A percentile compares a stretch with the other conserved stretches of the same genome.
Conservation (phyloP, 345 rosid species). For the Syzygium aromaticum region DNA sequence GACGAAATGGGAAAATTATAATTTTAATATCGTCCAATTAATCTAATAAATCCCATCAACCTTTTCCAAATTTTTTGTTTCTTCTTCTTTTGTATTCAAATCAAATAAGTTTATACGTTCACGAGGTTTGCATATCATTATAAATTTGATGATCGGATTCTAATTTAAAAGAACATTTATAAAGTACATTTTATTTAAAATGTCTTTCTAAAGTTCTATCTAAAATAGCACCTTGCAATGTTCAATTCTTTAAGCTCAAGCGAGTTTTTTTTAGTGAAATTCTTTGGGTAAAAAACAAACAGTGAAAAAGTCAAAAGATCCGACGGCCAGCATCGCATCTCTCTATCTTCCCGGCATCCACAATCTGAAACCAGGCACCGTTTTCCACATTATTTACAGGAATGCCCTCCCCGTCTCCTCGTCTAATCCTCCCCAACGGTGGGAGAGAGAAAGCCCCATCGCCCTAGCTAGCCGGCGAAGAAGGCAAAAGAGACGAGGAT, state of each 20-base stretch:
- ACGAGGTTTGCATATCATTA: neutral
- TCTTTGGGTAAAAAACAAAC: neutral
- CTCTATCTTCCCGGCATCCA: neutral
- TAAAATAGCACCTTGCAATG: neutral
- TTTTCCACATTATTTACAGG: neutral
- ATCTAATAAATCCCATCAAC: neutral
- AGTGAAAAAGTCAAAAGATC: too few relatives aligned
- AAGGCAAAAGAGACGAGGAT: constrained; percentile 4
- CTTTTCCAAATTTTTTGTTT: neutral
- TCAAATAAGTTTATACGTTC: neutral
- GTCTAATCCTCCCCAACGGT: neutral
- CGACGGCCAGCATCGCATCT: neutral
- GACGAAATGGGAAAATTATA: too few relatives aligned
- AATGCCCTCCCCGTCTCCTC: neutral
- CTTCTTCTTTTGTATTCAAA: neutral
- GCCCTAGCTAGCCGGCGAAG: neutral
- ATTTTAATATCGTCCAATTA: too few relatives aligned
- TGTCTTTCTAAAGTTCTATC: neutral
- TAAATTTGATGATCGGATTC: neutral
- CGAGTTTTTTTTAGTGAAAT: rapidly evolving
- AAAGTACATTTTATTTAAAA: rapidly evolving
- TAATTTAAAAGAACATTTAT: neutral
- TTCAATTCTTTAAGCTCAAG: neutral
- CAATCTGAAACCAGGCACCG: neutral
- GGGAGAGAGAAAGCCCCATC: neutral